Base-by-base conservation (phyloP, 1,139 yeast species). In the Zygoascus sp. region DNA sequence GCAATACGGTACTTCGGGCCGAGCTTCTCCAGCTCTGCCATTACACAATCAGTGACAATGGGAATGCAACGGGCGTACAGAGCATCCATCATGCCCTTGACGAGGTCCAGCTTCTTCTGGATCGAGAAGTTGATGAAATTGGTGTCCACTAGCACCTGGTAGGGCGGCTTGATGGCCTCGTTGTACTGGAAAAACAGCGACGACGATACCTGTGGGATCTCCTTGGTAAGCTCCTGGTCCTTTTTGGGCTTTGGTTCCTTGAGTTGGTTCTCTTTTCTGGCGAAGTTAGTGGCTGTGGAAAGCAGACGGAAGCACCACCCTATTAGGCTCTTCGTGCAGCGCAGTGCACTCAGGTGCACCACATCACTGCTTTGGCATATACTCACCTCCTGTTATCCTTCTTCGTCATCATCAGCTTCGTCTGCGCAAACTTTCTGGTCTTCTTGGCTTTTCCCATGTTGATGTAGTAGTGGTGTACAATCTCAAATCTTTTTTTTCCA, bases 1-100 rank as follows among this genome's bases (percentile, higher is more conserved):
- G 98, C 98, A 55, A 92, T 92, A 63, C 97, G 76, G 66, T 86
- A 92, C 63, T 83, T 88, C 22, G 96, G 95, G 0, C 98, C 98
- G 51, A 92, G 74, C 65, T 94, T 92, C 63, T 92, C 98, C 65
- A 92, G 73, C 71, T 92, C 98, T 0, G 98, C 98, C 84, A 92
- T 80, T 27, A 92, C 98, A 72, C 98, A 92, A 67, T 92, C 98
- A 2, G 98, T 92, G 40, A 92, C 82, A 44, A 90, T 79, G 5
- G 98, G 98, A 41, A 90, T 87, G 32, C 97, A 89, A 63, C 94
- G 87, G 45, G 98, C 98, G 66, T 83, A 83, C 36, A 92, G 71
- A 50, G 95, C 78, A 65, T 92, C 97, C 97, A 92, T 92, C 82
- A 92, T 83, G 7, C 97, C 98, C 59, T 90, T 77, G 15, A 89